These are phyloP conservation scores for Adansonia madagascariensis DNA, from an alignment of 441 rosid species.

Conservation along the genomic window DNA sequence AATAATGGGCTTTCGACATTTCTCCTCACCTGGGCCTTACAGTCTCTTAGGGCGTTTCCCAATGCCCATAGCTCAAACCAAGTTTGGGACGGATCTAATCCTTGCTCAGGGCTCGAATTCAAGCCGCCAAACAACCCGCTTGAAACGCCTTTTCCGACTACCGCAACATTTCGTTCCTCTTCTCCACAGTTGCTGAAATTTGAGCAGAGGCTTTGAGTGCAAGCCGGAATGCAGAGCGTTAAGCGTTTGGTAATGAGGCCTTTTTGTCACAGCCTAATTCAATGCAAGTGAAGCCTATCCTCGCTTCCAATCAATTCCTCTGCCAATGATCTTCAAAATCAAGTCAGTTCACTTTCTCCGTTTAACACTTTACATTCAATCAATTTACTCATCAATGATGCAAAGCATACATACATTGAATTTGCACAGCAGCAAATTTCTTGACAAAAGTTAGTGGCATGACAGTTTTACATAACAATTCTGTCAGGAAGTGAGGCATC, in stretches of 20 bases:
- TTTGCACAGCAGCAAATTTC: too few species aligned
- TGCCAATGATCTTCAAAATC: slow-evolving; percentile 50
- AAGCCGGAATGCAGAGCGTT: slow-evolving; percentile 41
- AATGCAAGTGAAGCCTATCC: slow-evolving; percentile 40
- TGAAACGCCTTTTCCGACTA: slow-evolving; percentile 9
- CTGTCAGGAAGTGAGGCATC: too few species aligned
- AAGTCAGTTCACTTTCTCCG: slow-evolving; percentile 40
- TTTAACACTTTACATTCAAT: not conserved
- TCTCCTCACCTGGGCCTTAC: not conserved
- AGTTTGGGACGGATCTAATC: slow-evolving; percentile 35
- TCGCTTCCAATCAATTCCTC: slow-evolving; percentile 41
- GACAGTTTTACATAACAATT: too few species aligned
- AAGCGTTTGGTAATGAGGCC: slow-evolving; percentile 39
- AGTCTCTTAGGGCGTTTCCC: not conserved
- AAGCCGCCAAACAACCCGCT: not conserved
- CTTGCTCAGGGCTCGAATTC: not conserved
- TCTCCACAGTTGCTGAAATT: slow-evolving; percentile 25
- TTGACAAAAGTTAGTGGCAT: too few species aligned
- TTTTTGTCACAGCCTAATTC: slow-evolving; percentile 26
- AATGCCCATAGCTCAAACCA: slow-evolving; percentile 28
- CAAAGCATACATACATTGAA: too few species aligned
- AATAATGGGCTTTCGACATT: too few species aligned
- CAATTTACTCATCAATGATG: not conserved
- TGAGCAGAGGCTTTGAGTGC: slow-evolving; percentile 28
- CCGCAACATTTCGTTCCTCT: slow-evolving; percentile 26